Conservation (phyloP, 805 yeast genomes). For the Ogataea pini region DNA sequence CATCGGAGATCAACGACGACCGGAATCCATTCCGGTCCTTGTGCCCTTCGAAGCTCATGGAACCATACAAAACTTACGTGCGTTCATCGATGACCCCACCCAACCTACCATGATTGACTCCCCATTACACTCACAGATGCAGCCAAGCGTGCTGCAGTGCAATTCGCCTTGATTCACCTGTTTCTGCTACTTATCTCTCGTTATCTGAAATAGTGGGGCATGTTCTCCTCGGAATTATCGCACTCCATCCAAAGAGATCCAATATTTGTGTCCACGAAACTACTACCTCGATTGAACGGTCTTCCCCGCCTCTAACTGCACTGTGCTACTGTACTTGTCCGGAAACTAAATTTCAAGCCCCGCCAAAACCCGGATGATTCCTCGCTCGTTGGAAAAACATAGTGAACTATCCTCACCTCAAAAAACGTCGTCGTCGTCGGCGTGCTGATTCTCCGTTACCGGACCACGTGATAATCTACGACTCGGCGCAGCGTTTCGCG, state of each 20-base stretch:
- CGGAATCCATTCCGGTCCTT: neutral
- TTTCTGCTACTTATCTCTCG: neutral
- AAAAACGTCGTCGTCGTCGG: too few relatives aligned
- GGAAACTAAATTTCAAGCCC: too few relatives aligned
- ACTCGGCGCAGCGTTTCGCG: slow-evolving; percentile 1
- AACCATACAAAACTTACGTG: neutral
- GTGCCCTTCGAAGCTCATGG: slow-evolving; percentile 2
- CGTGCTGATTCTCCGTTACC: neutral
- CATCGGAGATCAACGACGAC: slow-evolving; percentile 2
- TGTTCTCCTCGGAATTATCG: neutral
- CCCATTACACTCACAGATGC: neutral
- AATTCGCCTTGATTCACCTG: neutral
- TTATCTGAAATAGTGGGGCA: neutral
- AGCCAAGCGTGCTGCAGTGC: neutral
- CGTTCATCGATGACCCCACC: neutral
- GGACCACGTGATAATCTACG: neutral
- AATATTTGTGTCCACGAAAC: too few relatives aligned
- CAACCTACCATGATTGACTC: neutral
- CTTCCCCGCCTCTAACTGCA: too few relatives aligned
- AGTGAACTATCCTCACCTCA: too few relatives aligned
- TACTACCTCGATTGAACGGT: too few relatives aligned
- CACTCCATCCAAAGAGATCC: too few relatives aligned
- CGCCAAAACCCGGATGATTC: too few relatives aligned
- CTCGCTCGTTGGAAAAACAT: too few relatives aligned
- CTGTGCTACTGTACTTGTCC: too few relatives aligned